Conservation (phyloP, 2,329 filamentous ascomycete species). For the Cryphonectria naterciae region DNA sequence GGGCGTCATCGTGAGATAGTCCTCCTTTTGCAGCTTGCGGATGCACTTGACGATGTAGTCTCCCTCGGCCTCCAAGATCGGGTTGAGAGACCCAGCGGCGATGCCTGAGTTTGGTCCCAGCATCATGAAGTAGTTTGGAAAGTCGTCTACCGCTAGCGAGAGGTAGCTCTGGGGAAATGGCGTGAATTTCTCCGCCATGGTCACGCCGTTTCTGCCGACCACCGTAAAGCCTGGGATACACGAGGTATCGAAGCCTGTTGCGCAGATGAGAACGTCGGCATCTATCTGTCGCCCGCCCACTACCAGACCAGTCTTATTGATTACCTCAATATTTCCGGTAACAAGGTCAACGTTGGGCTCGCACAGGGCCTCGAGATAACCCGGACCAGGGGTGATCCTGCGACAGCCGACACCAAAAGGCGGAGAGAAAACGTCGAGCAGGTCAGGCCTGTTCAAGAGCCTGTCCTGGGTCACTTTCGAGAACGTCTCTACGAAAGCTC, state of each 20-base stretch:
- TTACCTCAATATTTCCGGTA: constrained; percentile 31
- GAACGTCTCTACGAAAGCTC: constrained; percentile 39
- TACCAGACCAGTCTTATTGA: constrained; percentile 33
- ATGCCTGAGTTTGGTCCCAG: constrained; percentile 33
- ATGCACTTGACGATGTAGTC: constrained; percentile 40
- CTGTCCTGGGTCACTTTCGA: constrained; percentile 31
- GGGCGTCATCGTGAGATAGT: constrained; percentile 33
- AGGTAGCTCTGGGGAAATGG: constrained; percentile 30
- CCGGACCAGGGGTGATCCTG: constrained; percentile 47
- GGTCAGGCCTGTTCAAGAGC: constrained; percentile 33
- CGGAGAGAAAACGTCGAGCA: constrained; percentile 31
- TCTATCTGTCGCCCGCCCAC: constrained; percentile 27
- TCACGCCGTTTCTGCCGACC: constrained; percentile 31
- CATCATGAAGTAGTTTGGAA: constrained; percentile 29
- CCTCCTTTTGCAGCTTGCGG: constrained; percentile 35
- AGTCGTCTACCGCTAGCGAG: constrained; percentile 19
- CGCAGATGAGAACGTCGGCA: constrained; percentile 40
- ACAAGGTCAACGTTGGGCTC: constrained; percentile 46
- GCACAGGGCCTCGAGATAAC: constrained; percentile 47
- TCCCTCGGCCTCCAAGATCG: constrained; percentile 34
- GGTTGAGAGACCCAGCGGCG: constrained; percentile 35
- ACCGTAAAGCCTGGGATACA: constrained; percentile 32
- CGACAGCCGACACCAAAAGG: constrained; percentile 49
- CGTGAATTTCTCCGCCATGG: constrained; percentile 31
- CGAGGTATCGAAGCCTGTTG: constrained; percentile 40